Base-by-base conservation (phyloP, 2,329 filamentous ascomycete species). In the Penicillium janthinellum region DNA sequence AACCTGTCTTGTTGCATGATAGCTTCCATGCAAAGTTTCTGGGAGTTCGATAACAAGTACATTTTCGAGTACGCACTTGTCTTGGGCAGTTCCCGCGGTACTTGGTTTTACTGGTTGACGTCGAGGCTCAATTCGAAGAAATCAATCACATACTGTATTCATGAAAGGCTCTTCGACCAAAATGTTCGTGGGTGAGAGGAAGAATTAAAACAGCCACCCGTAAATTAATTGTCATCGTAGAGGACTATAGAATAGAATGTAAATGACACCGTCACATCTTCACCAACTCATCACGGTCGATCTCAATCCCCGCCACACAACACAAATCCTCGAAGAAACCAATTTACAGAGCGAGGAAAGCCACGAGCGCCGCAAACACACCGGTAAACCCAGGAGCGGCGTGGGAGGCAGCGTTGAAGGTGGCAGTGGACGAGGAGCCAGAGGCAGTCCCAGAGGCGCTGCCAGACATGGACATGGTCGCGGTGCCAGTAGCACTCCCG, bases 341-440 rank as follows among this genome's bases (percentile, higher is more conserved):
- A 14, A 35, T 54, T 44, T 45, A 54, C 35, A 51, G 38, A 34
- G 54, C 45, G 11, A 56, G 45, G 45, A 50, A 48, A 2, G 45
- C 52, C 35, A 55, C 45, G 37, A 50, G 7, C 14, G 57, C 37
- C 20, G 47, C 47, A 17, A 55, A 39, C 28, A 56, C 34, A 50
- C 35, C 35, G n/a, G 37, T 22, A 35, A 55, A 12, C 45, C 57
- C 52, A 38, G 57, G 35, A 45, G 35, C 25, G 25, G 45, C 41
- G n/a, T 55, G 37, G 35, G 41, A 25, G 49, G 57, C 52, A 38
- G 57, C 57, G 28, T 54, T 58, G 35, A 22, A 50, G 6, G 44
- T 20, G 37, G 57, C 11, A 7, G 11, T 55, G n/a, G 57, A 22
- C 5, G 44, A 31, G 14, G 28, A 10, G 11, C 22, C 42, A 10